Evolutionary conservation across 495 filamentous ascomycete species (phyloP), one percentile per base, ranked within the genome.

Genomic region (Penicillium daleae): DNA sequence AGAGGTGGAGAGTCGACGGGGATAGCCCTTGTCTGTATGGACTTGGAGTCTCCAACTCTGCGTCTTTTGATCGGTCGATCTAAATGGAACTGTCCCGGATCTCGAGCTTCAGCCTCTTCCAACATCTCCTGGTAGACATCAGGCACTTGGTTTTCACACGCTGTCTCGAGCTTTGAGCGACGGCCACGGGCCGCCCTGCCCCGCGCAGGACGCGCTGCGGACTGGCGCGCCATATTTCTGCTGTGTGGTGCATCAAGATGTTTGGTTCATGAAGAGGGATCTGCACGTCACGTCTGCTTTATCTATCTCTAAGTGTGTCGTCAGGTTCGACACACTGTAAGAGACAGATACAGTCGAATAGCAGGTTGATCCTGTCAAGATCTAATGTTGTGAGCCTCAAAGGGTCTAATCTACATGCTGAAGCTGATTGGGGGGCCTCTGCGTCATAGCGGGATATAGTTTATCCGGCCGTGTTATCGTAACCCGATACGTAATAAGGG

Each of bases 111-210:
- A 29, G 85, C 87, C 68, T 91, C 88, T 21, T 77, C 79, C 21
- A 92, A 78, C 88, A 92, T 86, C 60, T 91, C 85, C 48, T 72
- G 81, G 62, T 90, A 91, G 0, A 89, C 79, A 48, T 86, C 78
- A 2, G 84, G 81, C 31, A 87, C 75, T 19, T 68, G 67, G 54
- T 72, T 60, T 37, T 70, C 62, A 17, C 33, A 17, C n/a, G 56
- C 22, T 17, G 60, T 29, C 2, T 62, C 51, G 15, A 61, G 59
- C 53, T 52, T 67, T 7, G 49, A 24, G 46, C 55, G 66, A 49
- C 65, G 67, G 21, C 44, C 57, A 21, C 61, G 64, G 44, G 67
- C 29, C 29, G 35, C 56, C 39, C 67, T 57, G 46, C 63, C 50
- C 57, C 66, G 60, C 10, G 60, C 15, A 17, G 70, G 52, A 48